A percentile compares a stretch with the other conserved stretches of the same genome.
These are phyloP conservation scores for Oryza punctata DNA, from an alignment of 176 grass and related monocot species.

Conservation along the genomic window DNA sequence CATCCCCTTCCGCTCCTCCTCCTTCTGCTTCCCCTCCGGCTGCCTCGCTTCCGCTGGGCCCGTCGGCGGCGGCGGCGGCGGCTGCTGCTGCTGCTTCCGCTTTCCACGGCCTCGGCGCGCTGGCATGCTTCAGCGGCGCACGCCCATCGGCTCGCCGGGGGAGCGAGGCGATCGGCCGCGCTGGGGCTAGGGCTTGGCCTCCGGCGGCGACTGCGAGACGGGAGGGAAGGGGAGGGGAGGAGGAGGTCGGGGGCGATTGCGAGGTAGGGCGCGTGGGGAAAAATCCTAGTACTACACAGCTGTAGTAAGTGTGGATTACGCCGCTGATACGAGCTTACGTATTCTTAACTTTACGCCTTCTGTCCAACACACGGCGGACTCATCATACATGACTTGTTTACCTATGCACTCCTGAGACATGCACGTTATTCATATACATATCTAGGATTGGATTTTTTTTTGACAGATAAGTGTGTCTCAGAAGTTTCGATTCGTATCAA, in stretches of 20 bases:
- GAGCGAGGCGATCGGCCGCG: slow-evolving; percentile 18
- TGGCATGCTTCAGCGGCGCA: slow-evolving; percentile 34
- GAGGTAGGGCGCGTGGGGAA: background rate
- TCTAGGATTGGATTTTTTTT: no score
- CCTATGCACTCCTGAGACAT: no score
- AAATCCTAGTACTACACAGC: background rate
- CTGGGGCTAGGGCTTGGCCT: background rate
- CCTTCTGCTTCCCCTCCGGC: background rate
- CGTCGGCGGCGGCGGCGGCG: background rate
- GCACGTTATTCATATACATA: no score
- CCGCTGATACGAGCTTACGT: background rate
- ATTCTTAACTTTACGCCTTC: background rate
- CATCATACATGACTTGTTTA: no score
- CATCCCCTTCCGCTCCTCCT: slow-evolving; percentile 51
- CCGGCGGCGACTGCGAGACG: background rate
- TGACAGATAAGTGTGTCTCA: no score
- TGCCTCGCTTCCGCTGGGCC: background rate
- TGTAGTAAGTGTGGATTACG: background rate
- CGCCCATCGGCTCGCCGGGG: slow-evolving; percentile 7
- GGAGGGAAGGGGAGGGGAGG: background rate
- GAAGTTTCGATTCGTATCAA: no score
- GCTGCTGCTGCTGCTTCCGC: slow-evolving; percentile 1
- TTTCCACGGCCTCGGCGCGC: slow-evolving; percentile 44
- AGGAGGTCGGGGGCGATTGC: background rate
- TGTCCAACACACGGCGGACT: no score